Percentiles rank a stretch among this genome's conserved stretches.
Conservation (phyloP, 1,139 yeast species). For the Suhomyces anneliseae region DNA sequence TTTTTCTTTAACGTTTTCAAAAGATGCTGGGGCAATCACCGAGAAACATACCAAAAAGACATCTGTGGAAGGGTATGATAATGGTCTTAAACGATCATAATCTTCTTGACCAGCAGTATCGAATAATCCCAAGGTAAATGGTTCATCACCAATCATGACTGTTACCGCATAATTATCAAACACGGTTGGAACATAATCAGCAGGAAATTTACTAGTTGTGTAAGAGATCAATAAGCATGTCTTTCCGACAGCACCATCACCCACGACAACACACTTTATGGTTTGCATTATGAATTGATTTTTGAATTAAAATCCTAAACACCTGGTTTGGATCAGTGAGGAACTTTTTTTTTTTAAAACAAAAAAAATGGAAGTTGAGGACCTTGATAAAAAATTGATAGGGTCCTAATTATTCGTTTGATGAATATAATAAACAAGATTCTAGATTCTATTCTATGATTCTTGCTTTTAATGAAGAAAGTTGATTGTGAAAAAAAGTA, state of each 20-base stretch:
- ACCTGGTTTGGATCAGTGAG: neutral
- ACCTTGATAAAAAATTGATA: neutral
- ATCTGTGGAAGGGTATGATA: constrained; percentile 95
- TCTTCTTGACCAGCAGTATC: constrained; percentile 99
- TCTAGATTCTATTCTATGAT: neutral
- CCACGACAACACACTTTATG: constrained; percentile 94
- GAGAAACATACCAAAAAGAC: constrained; percentile 93
- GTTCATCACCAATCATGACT: constrained; percentile 98
- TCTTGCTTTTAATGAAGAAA: too few species aligned
- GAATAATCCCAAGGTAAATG: constrained; percentile 90
- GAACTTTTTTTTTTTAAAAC: neutral
- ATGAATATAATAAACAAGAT: neutral
- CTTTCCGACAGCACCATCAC: constrained; percentile 96
- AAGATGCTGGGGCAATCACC: constrained; percentile 95
- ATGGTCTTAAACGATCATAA: constrained; percentile 94
- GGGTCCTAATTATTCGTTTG: neutral
- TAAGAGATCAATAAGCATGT: constrained; percentile 62
- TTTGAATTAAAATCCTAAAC: neutral
- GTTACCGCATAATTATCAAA: constrained; percentile 98
- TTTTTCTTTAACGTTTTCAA: constrained; percentile 95
- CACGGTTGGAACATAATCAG: constrained; percentile 93
- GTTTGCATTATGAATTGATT: constrained; percentile 58
- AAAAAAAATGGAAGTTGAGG: neutral
- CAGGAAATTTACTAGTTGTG: constrained; percentile 92
- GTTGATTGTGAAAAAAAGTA: too few species aligned